Evolutionary conservation across 768 basidiomycete genomes (phyloP).

Genomic region (Tulasnella sp.): DNA sequence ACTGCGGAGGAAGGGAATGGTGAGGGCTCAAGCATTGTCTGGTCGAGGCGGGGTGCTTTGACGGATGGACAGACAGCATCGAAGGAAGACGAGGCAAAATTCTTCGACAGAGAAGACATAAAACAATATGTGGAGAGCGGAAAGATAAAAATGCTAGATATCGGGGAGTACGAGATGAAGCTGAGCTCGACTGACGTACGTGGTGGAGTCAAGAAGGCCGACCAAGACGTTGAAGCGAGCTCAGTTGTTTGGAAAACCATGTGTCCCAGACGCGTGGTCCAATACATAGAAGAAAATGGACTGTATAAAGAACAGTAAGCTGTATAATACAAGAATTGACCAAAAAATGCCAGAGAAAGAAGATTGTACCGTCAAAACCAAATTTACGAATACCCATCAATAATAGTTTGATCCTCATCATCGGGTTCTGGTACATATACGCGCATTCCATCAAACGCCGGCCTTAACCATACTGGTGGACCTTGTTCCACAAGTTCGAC

Average conservation of each 20-base stretch:
- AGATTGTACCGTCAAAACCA: too few relatives aligned
- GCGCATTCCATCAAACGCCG: slow-evolving; percentile 62
- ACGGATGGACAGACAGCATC: slow-evolving; percentile 16
- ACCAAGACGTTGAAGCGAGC: slow-evolving; percentile 14
- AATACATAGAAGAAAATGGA: slow-evolving; percentile 38
- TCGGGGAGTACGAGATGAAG: slow-evolving; percentile 40
- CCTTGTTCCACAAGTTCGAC: slow-evolving; percentile 39
- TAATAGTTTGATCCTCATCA: slow-evolving; percentile 22
- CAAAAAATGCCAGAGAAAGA: too few relatives aligned
- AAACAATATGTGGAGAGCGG: slow-evolving; percentile 39
- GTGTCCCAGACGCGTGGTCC: slow-evolving; percentile 35
- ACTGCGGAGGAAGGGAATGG: slow-evolving; percentile 26
- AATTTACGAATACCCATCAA: slow-evolving; percentile 28
- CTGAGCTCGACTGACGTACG: slow-evolving; percentile 65
- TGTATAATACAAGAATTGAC: not conserved
- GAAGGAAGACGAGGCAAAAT: slow-evolving; percentile 25
- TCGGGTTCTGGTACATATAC: slow-evolving; percentile 35
- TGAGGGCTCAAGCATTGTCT: slow-evolving; percentile 51
- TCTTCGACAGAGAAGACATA: slow-evolving; percentile 27
- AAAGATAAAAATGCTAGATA: slow-evolving; percentile 47
- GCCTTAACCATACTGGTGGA: slow-evolving; percentile 44
- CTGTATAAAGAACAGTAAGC: slow-evolving; percentile 29
- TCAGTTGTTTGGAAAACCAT: slow-evolving; percentile 34
- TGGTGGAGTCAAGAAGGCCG: slow-evolving; percentile 25
- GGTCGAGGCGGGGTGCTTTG: slow-evolving; percentile 40